phyloP scores from a whole-genome alignment of 1,284 basidiomycete species.

The Ganoderma lingzhi region DNA sequence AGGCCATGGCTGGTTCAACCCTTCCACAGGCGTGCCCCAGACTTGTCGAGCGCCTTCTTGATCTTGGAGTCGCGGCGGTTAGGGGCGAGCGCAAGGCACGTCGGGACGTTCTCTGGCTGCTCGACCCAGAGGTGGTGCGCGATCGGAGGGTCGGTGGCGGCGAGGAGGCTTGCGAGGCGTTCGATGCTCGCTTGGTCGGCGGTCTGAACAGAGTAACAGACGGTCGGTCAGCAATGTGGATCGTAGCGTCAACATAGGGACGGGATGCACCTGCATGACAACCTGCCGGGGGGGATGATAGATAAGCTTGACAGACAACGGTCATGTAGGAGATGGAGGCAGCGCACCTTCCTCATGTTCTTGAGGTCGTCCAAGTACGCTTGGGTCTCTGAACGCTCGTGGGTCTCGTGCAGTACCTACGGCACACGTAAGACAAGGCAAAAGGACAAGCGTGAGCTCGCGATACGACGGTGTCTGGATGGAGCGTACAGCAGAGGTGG shows the following conservation, averaged over 20 bases:
- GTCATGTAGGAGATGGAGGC: background rate
- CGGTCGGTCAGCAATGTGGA: background rate
- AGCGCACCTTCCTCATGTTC: slow-evolving; percentile 50
- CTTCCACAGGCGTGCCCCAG: slow-evolving; percentile 45
- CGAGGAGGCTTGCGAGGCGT: slow-evolving; percentile 46
- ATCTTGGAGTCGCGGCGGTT: slow-evolving; percentile 52
- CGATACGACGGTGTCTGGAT: background rate
- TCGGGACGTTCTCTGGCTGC: slow-evolving; percentile 59
- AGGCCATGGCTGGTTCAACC: slow-evolving; percentile 11
- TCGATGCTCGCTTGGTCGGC: slow-evolving; percentile 44
- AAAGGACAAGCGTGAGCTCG: background rate
- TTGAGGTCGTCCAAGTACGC: slow-evolving; percentile 49
- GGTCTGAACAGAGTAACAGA: slow-evolving; percentile 38
- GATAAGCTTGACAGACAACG: slow-evolving; percentile 3
- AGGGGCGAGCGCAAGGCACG: slow-evolving; percentile 61
- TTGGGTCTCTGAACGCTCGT: slow-evolving; percentile 48
- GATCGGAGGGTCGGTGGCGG: slow-evolving; percentile 40
- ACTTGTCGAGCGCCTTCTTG: slow-evolving; percentile 53
- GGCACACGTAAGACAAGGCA: background rate
- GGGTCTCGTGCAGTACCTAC: slow-evolving; percentile 52
- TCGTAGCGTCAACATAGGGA: background rate
- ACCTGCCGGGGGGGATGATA: slow-evolving; percentile 39
- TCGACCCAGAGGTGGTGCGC: slow-evolving; percentile 61
- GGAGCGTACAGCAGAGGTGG: slow-evolving; percentile 52
- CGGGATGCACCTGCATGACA: slow-evolving; percentile 47